Base-by-base conservation (phyloP, 192 early-diverging fungal genomes). In the Oehlia diaphana region DNA sequence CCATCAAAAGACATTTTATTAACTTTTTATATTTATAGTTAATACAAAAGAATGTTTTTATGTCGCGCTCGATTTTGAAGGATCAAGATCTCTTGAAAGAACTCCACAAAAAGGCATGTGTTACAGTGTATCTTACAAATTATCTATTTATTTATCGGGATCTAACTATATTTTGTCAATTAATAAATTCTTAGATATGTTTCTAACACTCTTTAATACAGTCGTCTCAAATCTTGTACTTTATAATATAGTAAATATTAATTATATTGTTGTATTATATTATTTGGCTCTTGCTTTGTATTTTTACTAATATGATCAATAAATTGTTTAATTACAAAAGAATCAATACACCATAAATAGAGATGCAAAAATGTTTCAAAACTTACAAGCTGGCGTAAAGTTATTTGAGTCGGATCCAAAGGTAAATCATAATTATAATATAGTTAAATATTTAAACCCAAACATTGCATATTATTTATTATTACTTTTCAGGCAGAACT, bases 21-120 rank as follows among this genome's bases (percentile, higher is more conserved):
- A 53, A 9, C 14, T 26, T 26, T 19, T 16, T 23, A 23, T 65
- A 39, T 64, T 7, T 12, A 66, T 28, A 77, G 75, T 44, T 12
- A 65, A 65, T 23, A 65, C 63, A 2, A 47, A 53, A 5, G 42
- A 80, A 19, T 53, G 2, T 63, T 19, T 80, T 6, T 80, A 80
- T 76, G 79, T 80, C 8, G 79, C 64, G 12, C 58, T 80, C 12
- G 72, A 80, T 5, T 80, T 80, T 65, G 79, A 80, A 64, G 79
- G 79, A 63, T 33, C 21, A 19, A 75, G 23, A 13, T 39, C 33
- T 61, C 28, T 77, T 16, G 79, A 80, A 74, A 63, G 79, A 65
- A 23, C 72, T 9, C 21, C 79, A 4, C 79, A 80, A 80, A 72
- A 74, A 49, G 65, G 65, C 16, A 67, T 21, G 3, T 16, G 1